Conservation (phyloP, 2,329 filamentous ascomycete genomes). For the Colletotrichum gloeosporioides region DNA sequence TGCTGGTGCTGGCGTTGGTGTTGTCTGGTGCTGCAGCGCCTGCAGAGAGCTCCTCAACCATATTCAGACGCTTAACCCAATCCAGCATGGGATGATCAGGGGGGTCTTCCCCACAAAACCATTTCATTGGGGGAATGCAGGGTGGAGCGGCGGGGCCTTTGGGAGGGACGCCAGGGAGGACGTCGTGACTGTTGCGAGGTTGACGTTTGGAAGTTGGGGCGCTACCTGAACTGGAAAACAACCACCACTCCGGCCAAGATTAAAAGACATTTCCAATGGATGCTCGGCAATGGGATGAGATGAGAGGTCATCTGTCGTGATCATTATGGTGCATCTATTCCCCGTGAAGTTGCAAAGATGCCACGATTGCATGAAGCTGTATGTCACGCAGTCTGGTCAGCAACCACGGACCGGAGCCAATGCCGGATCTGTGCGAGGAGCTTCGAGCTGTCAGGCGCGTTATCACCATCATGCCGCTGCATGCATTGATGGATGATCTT, state of each 20-base stretch:
- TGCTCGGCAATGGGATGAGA: neutral
- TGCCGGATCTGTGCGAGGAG: slow-evolving; percentile 6
- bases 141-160: slow-evolving; percentile 14
- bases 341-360: neutral
- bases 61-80: slow-evolving; percentile 39
- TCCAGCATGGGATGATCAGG: slow-evolving; percentile 25
- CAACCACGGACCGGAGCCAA: neutral
- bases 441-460: neutral
- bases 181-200: slow-evolving; percentile 8
- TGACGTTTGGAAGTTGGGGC: slow-evolving; percentile 7
- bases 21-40: slow-evolving; percentile 26
- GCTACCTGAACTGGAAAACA: neutral
- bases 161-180: slow-evolving; percentile 16
- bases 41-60: slow-evolving; percentile 48
- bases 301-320: neutral
- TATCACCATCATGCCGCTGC: neutral
- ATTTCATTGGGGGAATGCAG: slow-evolving; percentile 24
- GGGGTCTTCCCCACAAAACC: slow-evolving; percentile 30
- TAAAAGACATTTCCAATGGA: neutral
- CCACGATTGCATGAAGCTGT: slow-evolving; percentile 2
- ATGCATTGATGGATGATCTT: neutral
- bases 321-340: neutral
- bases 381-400: neutral
- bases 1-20: neutral
- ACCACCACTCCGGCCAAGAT: neutral